Conservation (phyloP, 2,329 filamentous ascomycete genomes). For the Apiospora hydei region DNA sequence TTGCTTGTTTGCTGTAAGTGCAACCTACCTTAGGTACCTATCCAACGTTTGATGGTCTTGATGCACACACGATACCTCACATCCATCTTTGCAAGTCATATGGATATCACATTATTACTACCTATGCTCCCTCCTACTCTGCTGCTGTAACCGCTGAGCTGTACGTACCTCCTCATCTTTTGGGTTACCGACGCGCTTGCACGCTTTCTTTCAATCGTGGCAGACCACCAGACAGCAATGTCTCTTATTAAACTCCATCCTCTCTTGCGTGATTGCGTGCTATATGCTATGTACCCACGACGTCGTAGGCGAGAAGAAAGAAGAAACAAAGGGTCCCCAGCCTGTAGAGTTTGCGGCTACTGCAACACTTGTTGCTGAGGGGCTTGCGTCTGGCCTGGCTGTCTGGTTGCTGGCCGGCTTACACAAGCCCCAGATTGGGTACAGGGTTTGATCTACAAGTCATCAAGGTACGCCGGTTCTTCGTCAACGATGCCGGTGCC, state of each 20-base stretch:
- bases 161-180: not conserved
- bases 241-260: not conserved
- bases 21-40: not conserved
- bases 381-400: not conserved
- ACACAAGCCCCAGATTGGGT: not conserved
- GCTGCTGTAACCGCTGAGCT: not conserved
- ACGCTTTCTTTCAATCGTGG: not conserved
- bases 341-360: constrained; percentile 9
- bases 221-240: not conserved
- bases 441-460: not conserved
- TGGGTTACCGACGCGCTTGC: not conserved
- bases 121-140: not conserved
- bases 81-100: not conserved
- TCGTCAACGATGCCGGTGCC: not conserved
- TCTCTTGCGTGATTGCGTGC: not conserved
- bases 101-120: constrained; percentile 4
- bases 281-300: not conserved
- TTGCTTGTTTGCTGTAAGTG: not conserved
- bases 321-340: no score
- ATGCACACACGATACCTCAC: constrained; percentile 15
- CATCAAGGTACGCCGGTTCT: not conserved
- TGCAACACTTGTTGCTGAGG: constrained; percentile 7
- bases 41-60: not conserved
- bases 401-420: constrained; percentile 5
- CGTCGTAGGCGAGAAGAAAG: not conserved